Base-by-base conservation (phyloP, 768 basidiomycete genomes). In the Tulasnella calospora region DNA sequence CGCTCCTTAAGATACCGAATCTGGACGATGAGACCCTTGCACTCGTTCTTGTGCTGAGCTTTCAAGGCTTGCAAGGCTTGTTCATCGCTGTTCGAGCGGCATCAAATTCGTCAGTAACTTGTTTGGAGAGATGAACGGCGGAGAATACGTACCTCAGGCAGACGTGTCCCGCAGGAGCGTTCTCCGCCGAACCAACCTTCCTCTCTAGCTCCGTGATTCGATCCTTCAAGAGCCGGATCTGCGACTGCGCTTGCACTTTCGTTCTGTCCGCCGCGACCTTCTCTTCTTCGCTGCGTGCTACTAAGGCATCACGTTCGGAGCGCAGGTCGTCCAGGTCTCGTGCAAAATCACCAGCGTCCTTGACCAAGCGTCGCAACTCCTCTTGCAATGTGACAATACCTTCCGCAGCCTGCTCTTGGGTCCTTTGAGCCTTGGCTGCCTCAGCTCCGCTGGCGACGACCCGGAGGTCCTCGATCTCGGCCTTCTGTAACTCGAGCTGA, bases 1-100 rank as follows among this genome's bases (percentile, higher is more conserved):
- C 94, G 95, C 76, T 93, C 92, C 83, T 99, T 97, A 81, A 99
- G 87, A 84, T 98, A 98, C 57, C 88, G 89, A 79, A 98, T 95
- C 83, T 98, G 95, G 10, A 94, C 89, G 72, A 99, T 90, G 27
- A 98, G 86, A 12, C 95, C 94, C 82, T 95, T 96, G 86, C 93
- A 92, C 83, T 98, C 95, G 80, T 90, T 89, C 80, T 92, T 94
- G 83, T 95, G 94, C 83, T 90, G 91, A 2, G 85, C 81, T 80
- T 88, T 71, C 73, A 77, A 74, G 73, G 40, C 73, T 44, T 47
- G 73, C 30, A 74, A 33, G 23, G 30, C 44, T 74, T 74, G 40
- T 51, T 74, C 73, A 74, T 33, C 33, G n/a, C 44, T 46, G 44
- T 35, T 17, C 19, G 21, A 74, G 13, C 27, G 41, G 35, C 36